Conservation (phyloP, 257 asterid species). For the Gynochthodes officinalis region DNA sequence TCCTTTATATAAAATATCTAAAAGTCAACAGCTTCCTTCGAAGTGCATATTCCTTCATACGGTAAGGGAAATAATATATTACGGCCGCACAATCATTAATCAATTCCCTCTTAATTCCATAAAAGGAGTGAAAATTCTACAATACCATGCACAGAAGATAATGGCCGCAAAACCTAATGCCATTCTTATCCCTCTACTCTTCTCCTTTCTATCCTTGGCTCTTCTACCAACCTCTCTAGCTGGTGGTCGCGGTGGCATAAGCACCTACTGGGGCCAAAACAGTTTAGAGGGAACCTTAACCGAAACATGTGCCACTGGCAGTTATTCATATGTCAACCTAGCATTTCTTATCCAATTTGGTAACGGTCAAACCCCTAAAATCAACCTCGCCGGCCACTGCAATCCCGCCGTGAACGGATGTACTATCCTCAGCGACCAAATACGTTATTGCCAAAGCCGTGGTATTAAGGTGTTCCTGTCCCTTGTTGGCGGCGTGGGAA, state of each 20-base stretch:
- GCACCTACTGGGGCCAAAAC: slow-evolving; percentile 84
- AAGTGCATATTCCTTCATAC: too few species aligned
- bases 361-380: slow-evolving; percentile 51
- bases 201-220: slow-evolving; percentile 4
- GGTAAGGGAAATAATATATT: too few species aligned
- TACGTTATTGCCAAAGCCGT: slow-evolving; percentile 46
- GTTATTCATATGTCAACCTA: slow-evolving; percentile 50
- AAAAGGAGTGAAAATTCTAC: neutral
- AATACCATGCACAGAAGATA: neutral
- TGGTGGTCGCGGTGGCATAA: slow-evolving; percentile 38
- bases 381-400: slow-evolving; percentile 88
- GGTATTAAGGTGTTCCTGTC: slow-evolving; percentile 61
- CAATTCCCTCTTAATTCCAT: neutral
- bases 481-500: slow-evolving; percentile 67
- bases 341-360: slow-evolving; percentile 64
- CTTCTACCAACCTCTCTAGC: slow-evolving; percentile 5
- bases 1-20: too few species aligned
- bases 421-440: slow-evolving; percentile 34
- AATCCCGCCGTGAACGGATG: slow-evolving; percentile 47
- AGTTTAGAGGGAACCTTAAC: slow-evolving; percentile 61
- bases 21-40: slow-evolving; percentile 7
- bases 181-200: neutral
- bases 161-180: slow-evolving; percentile 6
- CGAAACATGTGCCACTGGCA: slow-evolving; percentile 70
- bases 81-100: neutral